Conservation (phyloP, 208 protist genomes). For the Endotrypanum monterogeii region DNA sequence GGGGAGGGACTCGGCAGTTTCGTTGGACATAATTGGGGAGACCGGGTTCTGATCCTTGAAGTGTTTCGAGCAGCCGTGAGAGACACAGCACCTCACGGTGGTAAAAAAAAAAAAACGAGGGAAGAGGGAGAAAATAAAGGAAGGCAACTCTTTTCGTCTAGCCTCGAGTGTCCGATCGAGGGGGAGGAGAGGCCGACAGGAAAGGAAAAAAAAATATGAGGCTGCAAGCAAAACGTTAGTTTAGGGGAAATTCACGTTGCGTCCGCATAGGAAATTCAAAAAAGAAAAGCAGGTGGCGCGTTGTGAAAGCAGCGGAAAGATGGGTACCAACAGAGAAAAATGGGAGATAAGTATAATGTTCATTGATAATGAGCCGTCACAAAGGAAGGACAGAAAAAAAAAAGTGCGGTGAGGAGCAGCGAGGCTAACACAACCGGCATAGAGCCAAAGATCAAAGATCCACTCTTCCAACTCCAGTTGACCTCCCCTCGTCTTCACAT, state of each 20-base stretch:
- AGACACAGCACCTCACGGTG: not conserved
- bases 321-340: not conserved
- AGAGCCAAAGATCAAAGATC: too few species aligned
- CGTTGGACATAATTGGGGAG: not conserved
- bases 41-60: not conserved
- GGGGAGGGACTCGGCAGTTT: slow-evolving; percentile 13
- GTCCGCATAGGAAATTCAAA: too few species aligned
- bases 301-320: too few species aligned
- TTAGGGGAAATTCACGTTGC: too few species aligned
- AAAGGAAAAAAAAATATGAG: too few species aligned
- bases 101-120: not conserved
- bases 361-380: too few species aligned
- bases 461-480: not conserved
- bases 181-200: too few species aligned
- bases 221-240: too few species aligned
- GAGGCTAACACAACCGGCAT: not conserved
- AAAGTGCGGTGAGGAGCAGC: too few species aligned
- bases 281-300: too few species aligned
- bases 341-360: not conserved
- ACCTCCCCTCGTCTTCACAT: not conserved
- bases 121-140: not conserved
- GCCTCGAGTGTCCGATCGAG: too few species aligned
- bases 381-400: too few species aligned
- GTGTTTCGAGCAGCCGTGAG: not conserved
- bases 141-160: not conserved